Percentiles rank a stretch among this genome's conserved stretches.
phyloP scores from a whole-genome alignment of 73 alveolate genomes.

The Paramecium biaurelia region DNA sequence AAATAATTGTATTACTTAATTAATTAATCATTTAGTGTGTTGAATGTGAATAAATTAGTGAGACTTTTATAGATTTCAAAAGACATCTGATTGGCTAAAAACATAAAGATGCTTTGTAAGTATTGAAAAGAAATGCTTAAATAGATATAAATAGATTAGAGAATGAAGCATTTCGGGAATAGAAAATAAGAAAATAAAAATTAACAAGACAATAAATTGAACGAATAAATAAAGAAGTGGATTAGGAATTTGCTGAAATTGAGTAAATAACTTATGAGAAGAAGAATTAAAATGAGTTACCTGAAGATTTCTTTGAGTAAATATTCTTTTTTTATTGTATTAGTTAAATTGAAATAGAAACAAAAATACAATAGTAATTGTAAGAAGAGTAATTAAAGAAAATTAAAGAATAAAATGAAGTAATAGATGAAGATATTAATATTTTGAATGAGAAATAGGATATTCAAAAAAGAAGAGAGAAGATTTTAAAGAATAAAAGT shows the following conservation, averaged over 20 bases:
- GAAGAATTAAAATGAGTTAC: background rate
- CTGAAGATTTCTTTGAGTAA: slow-evolving; percentile 13
- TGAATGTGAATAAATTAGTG: background rate
- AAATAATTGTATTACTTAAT: background rate
- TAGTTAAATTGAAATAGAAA: background rate
- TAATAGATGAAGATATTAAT: background rate
- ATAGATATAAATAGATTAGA: background rate
- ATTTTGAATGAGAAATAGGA: background rate
- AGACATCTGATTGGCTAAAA: background rate
- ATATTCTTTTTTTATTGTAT: background rate
- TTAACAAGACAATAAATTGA: background rate
- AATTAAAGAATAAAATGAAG: background rate
- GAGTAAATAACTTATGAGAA: background rate
- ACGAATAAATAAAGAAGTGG: background rate
- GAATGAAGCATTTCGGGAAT: background rate
- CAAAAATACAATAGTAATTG: background rate
- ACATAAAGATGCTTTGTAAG: slow-evolving; percentile 4
- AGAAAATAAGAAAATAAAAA: background rate
- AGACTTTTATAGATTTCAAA: background rate
- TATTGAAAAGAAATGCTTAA: slow-evolving; percentile 24
- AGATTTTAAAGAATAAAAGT: background rate
- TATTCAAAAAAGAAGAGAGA: background rate
- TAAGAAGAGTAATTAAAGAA: background rate
- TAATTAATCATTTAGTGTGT: background rate
- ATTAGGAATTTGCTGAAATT: slow-evolving; percentile 1